Evolutionary conservation across 1,284 basidiomycete genomes (phyloP).

Genomic region (Ustilago xerochloae): DNA sequence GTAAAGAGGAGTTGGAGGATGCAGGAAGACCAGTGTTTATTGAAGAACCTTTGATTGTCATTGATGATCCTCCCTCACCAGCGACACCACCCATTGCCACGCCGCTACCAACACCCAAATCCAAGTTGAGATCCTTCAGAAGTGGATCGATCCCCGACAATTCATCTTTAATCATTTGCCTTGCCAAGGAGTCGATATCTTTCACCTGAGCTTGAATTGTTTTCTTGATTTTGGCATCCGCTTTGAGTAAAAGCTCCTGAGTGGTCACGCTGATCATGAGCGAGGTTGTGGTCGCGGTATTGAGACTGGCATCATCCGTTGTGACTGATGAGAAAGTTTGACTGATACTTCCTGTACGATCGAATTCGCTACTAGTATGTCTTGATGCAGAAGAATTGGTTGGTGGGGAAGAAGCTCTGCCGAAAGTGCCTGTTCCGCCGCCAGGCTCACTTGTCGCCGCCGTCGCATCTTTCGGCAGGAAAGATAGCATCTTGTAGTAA

Average conservation of each 20-base stretch:
- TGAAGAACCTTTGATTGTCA: not conserved
- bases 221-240: slow-evolving; percentile 58
- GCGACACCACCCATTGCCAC: too few species aligned
- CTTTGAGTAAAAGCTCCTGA: slow-evolving; percentile 52
- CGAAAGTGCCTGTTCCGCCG: not conserved
- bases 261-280: slow-evolving; percentile 25
- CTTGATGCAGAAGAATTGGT: slow-evolving; percentile 11
- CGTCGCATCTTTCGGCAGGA: slow-evolving; percentile 19
- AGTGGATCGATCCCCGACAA: slow-evolving; percentile 46
- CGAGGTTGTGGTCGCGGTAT: not conserved
- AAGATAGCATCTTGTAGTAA: slow-evolving; percentile 55
- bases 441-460: not conserved
- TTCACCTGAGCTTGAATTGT: slow-evolving; percentile 43
- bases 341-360: slow-evolving; percentile 22
- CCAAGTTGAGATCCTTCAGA: slow-evolving; percentile 34
- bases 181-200: slow-evolving; percentile 52
- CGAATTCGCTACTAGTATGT: slow-evolving; percentile 11
- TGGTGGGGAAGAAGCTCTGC: slow-evolving; percentile 16
- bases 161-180: slow-evolving; percentile 57
- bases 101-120: not conserved
- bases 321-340: slow-evolving; percentile 8
- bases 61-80: not conserved
- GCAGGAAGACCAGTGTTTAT: slow-evolving; percentile 16
- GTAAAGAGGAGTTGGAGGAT: slow-evolving; percentile 13
- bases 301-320: not conserved